Evolutionary conservation across 305 asterid genomes (phyloP).

Genomic region (Solanum hybrid): DNA sequence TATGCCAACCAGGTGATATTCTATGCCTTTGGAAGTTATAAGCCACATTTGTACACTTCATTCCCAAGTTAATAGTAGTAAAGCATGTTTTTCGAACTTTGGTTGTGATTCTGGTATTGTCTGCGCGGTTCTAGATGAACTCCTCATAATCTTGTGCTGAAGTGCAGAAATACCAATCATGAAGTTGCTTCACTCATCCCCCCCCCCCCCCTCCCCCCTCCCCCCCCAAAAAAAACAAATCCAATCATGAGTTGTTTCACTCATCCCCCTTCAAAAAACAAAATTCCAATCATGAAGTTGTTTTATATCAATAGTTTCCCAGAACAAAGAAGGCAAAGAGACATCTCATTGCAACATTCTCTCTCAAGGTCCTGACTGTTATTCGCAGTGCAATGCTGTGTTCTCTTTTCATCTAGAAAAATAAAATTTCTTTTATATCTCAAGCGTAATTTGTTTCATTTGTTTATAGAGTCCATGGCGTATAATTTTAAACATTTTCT

Average conservation of each 20-base stretch:
- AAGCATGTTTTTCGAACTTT: neutral
- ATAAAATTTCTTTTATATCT: neutral
- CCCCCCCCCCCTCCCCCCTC: too few relatives aligned
- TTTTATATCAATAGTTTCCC: neutral
- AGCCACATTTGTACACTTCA: neutral
- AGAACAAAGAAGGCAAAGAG: neutral
- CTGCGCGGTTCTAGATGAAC: neutral
- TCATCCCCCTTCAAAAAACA: neutral
- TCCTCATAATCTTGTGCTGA: neutral
- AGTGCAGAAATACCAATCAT: neutral
- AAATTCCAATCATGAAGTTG: neutral
- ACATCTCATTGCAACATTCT: neutral
- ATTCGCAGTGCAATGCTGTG: neutral
- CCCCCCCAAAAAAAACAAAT: too few relatives aligned
- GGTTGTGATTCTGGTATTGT: neutral
- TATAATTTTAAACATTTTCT: neutral
- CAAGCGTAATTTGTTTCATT: neutral
- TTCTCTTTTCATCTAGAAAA: neutral
- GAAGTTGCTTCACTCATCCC: neutral
- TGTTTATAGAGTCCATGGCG: neutral
- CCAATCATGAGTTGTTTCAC: neutral
- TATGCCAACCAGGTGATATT: conserved; percentile 92
- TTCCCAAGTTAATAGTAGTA: neutral
- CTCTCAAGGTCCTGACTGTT: neutral
- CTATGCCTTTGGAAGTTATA: neutral